Evolutionary conservation across 345 rosid genomes (phyloP), one percentile per base, ranked within the genome.

Genomic region (Acer campestre): DNA sequence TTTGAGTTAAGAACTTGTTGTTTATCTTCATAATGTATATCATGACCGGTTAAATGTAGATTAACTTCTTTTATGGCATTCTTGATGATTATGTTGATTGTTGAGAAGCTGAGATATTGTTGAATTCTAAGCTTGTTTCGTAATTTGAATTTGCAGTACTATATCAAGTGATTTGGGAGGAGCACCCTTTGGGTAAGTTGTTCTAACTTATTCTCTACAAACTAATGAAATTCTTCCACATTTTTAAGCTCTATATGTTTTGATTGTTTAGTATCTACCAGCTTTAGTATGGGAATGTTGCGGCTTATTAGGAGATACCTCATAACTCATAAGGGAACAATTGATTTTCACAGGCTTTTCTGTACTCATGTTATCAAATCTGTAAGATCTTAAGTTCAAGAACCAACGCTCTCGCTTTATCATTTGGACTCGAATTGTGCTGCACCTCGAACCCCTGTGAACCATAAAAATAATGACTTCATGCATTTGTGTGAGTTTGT

Each of bases 161-260:
- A 67, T 94, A 69, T 89, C 98, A 18, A 64, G 76, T 56, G 95
- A 94, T 20, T 77, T 90, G 78, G 85, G 88, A 29, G 98, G 98
- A 73, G 91, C 97, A 22, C 98, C 98, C 0, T 94, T 90, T 51
- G 98, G 98, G 97, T 94, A 83, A 81, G 67, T 62, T 65, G 49
- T 63, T 29, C 51, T 0, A 67, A 73, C 35, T 22, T 55, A 38
- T 68, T 22, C 2, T 3, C 2, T 17, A 20, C 1, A 18, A 2
- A 17, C 51, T 25, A 17, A 42, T 68, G 13, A 73, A 61, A 11
- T 42, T 53, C 29, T 62, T 29, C 22, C 49, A 63, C n/a, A 7
- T 18, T n/a, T 59, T 66, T 25, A 22, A 42, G 27, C 18, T 27
- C 13, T 11, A 14, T 27, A 23, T 31, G 22, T 35, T 73, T 51